Evolutionary conservation across 805 yeast species (phyloP), one percentile per base, ranked within the genome.

Genomic region (Zygotorulaspora florentina): DNA sequence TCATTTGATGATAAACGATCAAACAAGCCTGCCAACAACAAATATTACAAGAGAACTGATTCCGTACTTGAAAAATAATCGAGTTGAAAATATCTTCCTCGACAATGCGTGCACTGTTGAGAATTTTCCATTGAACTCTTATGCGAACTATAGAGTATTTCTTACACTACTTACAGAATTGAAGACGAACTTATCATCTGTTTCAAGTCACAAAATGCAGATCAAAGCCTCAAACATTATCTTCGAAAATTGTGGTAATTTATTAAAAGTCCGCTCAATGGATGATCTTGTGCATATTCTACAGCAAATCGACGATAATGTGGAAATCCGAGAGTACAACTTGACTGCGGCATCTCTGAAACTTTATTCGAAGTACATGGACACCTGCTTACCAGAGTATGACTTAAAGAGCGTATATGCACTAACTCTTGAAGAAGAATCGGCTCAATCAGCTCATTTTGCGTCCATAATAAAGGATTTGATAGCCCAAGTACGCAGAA

Each of bases 361-460:
- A 18, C 17, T 35, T 12, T 62, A 54, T 38, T 17, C 52, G n/a
- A 37, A 48, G 17, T 42, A 37, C 30, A 56, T 62, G 44, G 43
- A 52, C 7, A 31, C 38, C 1, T 26, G 36, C 20, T 40, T 54
- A 33, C 41, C 36, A 3, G 49, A 45, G n/a, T 55, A 46, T 28
- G 49, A 49, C 17, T 42, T 62, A 3, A 48, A 48, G 35, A 61
- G 56, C 15, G 30, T 64, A 2, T 47, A 54, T 40, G 41, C 49
- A 9, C 53, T 63, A 5, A 40, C 56, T 0, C 42, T 54, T 34
- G 60, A 55, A 35, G 54, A 51, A 13, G 53, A 53, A 31, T 28
- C 49, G 7, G 54, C 52, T 13, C 68, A 64, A 47, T 37, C 43
- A 12, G 54, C 57, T 2, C 59, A 53, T 45, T 62, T 58, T 34